A percentile compares a stretch with the other conserved stretches of the same genome.
Evolutionary conservation across 805 yeast species (phyloP).

Genomic region (Pichia kluyveri): DNA sequence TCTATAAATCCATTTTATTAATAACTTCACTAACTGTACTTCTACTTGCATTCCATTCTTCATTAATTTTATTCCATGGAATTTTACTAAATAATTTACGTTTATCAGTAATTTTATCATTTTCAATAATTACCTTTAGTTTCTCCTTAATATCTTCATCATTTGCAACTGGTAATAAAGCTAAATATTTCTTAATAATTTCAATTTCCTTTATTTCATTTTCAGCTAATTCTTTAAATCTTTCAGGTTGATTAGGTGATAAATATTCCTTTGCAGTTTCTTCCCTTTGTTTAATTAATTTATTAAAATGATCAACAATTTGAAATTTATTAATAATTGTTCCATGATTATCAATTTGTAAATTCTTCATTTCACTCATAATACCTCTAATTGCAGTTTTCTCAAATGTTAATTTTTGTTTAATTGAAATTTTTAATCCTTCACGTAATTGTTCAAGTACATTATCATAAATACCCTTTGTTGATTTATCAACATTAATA

Average conservation of each 20-base stretch:
- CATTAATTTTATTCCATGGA: conserved; percentile 27
- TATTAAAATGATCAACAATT: conserved; percentile 25
- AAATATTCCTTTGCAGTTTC: conserved; percentile 30
- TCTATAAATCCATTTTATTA: conserved; percentile 10
- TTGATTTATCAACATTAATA: conserved; percentile 9
- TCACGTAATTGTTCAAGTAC: conserved; percentile 20
- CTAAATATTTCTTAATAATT: conserved; percentile 27
- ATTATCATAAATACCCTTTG: conserved; percentile 15
- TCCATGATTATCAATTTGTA: conserved; percentile 25
- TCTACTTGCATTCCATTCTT: conserved; percentile 30
- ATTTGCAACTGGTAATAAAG: conserved; percentile 29
- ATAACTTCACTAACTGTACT: conserved; percentile 22
- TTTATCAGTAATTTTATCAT: conserved; percentile 17
- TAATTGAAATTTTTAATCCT: conserved; percentile 27
- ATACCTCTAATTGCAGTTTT: conserved; percentile 33
- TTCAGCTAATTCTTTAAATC: conserved; percentile 29
- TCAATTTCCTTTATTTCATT: conserved; percentile 31
- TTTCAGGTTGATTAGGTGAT: conserved; percentile 32
- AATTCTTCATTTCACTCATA: conserved; percentile 31
- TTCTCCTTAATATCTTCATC: conserved; percentile 26
- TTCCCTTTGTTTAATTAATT: conserved; percentile 33
- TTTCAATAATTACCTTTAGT: conserved; percentile 20
- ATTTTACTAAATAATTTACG: conserved; percentile 23
- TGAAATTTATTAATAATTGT: conserved; percentile 24
- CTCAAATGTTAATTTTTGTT: conserved; percentile 26